Base-by-base conservation (phyloP, 23 red algal genomes). In the Gracilaria domingensis region DNA sequence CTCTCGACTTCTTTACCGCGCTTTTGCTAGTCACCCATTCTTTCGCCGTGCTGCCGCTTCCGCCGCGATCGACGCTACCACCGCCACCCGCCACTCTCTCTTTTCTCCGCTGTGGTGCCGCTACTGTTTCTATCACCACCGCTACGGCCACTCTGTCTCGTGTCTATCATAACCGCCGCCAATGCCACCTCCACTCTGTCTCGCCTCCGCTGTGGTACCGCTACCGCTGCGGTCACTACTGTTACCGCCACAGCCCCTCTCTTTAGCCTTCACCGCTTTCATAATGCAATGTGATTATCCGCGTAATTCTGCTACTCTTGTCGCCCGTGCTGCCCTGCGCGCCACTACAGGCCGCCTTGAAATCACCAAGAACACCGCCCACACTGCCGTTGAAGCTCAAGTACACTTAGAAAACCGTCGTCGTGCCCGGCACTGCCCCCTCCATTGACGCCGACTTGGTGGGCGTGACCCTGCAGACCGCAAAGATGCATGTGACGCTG, bases 401-500 rank as follows among this genome's bases (percentile, higher is more conserved):
- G 66, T 45, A 67, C 67, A 88, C 84, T 0, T 88, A 69, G 84
- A 42, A 69, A 18, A 70, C 84, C 39, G 84, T 88, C 50, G 67
- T 88, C 28, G 84, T 75, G 44, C 50, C 67, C 24, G 53, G 84
- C 64, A 88, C 84, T 5, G 84, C 84, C 11, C 70, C 84, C 8
- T 17, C 28, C 12, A 75, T 88, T 67, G 55, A 88, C 45, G 84
- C 84, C 40, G 84, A 88, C 47, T 51, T 88, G 44, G 84, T 88
- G 23, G 84, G 84, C 66, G 84, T 88, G 9, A 69, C 84, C 32
- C 84, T 88, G 12, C 84, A 78, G 26, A 69, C 84, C 40, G 84
- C 84, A 13, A 69, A 88, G 84, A 69, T 45, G 47, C 66, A 54
- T 6, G n/a, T n/a, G n/a, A n/a, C n/a, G n/a, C n/a, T n/a, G n/a